These are phyloP conservation scores for Adansonia grandidieri DNA, from an alignment of 441 rosid species.

Conservation along the genomic window DNA sequence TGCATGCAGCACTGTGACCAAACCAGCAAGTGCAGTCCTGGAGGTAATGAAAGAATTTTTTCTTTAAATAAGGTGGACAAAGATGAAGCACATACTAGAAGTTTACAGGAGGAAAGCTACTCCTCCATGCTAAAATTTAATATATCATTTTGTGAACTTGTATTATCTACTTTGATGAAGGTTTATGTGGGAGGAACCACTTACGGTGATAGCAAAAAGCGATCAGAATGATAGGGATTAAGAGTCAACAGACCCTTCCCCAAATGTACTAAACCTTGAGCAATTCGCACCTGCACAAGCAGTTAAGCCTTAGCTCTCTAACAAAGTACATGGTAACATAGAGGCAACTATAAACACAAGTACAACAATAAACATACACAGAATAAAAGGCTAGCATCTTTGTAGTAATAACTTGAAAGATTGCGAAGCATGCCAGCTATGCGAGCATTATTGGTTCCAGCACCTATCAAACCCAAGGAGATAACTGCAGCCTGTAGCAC, in stretches of 20 bases:
- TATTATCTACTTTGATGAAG: background rate
- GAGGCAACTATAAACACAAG: background rate
- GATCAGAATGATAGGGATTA: conserved; percentile 92
- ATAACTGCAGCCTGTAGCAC: conserved; percentile 80
- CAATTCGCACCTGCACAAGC: conserved; percentile 78
- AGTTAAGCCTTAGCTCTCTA: conserved; percentile 24
- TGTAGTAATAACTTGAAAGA: conserved; percentile 92
- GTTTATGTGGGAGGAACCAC: conserved; percentile 29
- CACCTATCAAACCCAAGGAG: conserved; percentile 92
- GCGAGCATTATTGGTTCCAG: conserved; percentile 97
- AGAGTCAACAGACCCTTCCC: conserved; percentile 96
- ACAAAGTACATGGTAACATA: conserved; percentile 5
- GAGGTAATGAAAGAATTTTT: conserved; percentile 1
- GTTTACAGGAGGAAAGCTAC: background rate
- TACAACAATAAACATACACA: conserved; percentile 56
- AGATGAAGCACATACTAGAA: background rate
- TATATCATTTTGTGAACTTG: background rate
- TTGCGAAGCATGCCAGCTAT: conserved; percentile 97
- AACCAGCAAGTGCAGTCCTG: conserved; percentile 94
- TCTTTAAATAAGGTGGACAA: background rate
- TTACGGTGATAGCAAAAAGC: conserved; percentile 86
- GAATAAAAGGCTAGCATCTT: conserved; percentile 88
- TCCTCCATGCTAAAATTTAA: background rate
- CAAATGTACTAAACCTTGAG: conserved; percentile 92
- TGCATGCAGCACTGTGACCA: conserved; percentile 74